Conservation (phyloP, 1,284 basidiomycete genomes). For the Schizophyllum amplum region DNA sequence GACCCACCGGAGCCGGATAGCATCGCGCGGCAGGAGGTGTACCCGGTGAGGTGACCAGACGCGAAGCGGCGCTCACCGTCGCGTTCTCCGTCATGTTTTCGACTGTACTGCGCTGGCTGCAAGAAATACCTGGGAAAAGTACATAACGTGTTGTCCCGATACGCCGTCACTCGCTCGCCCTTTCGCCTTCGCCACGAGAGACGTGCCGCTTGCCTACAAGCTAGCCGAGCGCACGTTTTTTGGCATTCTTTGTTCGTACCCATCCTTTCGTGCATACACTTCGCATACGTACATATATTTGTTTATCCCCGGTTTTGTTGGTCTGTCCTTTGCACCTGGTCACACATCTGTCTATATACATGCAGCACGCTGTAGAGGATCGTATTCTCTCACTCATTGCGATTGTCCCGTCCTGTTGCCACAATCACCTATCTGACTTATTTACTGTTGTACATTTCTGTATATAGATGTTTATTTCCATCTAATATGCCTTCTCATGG, state of each 20-base stretch:
- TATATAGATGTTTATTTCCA: background rate
- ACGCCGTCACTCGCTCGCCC: background rate
- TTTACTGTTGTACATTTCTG: background rate
- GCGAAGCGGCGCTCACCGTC: too few relatives aligned
- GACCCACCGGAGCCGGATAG: constrained; percentile 30
- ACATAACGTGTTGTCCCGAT: background rate
- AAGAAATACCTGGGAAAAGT: background rate
- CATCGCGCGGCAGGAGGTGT: constrained; percentile 30
- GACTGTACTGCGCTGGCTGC: background rate
- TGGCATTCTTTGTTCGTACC: background rate
- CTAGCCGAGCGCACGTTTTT: background rate
- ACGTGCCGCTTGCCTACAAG: background rate
- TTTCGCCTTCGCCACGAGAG: too few relatives aligned
- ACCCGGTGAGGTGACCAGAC: background rate
- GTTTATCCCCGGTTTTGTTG: too few relatives aligned
- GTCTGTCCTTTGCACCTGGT: background rate
- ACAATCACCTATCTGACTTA: background rate
- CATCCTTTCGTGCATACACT: background rate
- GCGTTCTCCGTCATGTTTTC: background rate
- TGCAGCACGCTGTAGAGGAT: background rate
- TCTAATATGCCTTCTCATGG: too few relatives aligned
- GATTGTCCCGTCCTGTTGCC: background rate
- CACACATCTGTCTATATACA: background rate
- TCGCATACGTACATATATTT: background rate
- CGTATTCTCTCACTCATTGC: background rate